These are phyloP conservation scores for Lentinula sp. DNA, from an alignment of 768 basidiomycete species.

Conservation along the genomic window DNA sequence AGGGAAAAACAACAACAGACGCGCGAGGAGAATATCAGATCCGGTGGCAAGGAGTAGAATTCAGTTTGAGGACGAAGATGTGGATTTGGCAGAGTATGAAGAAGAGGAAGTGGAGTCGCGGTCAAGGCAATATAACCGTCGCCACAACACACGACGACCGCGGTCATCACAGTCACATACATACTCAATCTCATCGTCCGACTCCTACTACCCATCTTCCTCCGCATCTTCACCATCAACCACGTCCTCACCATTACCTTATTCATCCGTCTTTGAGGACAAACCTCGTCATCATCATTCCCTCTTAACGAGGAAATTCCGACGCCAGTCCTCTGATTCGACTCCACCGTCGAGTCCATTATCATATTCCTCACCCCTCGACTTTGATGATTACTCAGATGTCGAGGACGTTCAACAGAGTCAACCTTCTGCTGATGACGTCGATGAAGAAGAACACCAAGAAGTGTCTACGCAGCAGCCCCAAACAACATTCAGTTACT, in stretches of 20 bases:
- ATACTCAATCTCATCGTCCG: neutral
- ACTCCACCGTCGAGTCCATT: neutral
- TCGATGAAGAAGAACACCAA: neutral
- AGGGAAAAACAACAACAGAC: neutral
- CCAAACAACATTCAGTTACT: neutral
- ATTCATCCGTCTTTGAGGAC: neutral
- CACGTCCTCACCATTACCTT: neutral
- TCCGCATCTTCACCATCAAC: neutral
- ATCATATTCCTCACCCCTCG: too few relatives aligned
- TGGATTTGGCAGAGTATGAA: neutral
- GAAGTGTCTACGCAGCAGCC: neutral
- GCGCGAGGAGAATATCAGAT: neutral
- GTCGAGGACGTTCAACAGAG: neutral
- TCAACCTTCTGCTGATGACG: neutral
- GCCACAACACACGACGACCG: neutral
- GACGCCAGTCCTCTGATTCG: neutral
- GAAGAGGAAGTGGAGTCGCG: neutral
- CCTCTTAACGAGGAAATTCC: neutral
- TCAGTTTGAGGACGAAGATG: neutral
- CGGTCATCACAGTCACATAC: neutral
- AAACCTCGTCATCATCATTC: slow-evolving; percentile 1
- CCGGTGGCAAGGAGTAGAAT: neutral
- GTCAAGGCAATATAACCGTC: neutral
- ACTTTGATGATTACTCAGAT: neutral
- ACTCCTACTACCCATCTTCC: neutral